A percentile compares a stretch with the other conserved stretches of the same genome.
These are phyloP conservation scores for Vanderwaltozyma tropicalis DNA, from an alignment of 805 yeast genomes.

Conservation along the genomic window DNA sequence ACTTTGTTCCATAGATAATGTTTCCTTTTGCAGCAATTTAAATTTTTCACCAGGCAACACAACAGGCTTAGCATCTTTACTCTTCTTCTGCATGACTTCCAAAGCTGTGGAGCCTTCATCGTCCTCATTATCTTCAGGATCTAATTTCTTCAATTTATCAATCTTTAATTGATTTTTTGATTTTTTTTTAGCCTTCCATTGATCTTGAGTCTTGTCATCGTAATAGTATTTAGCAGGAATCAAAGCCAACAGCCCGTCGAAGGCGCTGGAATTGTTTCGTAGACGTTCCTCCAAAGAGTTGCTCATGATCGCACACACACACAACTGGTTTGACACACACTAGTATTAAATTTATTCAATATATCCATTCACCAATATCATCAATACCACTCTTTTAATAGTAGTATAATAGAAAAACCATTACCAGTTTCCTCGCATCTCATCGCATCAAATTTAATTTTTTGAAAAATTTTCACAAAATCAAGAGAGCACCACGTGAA, in stretches of 20 bases:
- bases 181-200: conserved; percentile 82
- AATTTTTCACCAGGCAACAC: conserved; percentile 30
- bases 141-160: conserved; percentile 61
- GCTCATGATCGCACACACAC: neutral
- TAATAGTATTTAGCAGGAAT: conserved; percentile 92
- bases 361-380: neutral
- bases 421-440: neutral
- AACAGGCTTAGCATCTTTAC: conserved; percentile 40
- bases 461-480: too few relatives aligned
- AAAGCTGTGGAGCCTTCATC: conserved; percentile 47
- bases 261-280: conserved; percentile 69
- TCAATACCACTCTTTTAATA: too few relatives aligned
- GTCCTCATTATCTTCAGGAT: conserved; percentile 43
- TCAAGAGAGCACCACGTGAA: too few relatives aligned
- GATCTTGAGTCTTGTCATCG: conserved; percentile 80
- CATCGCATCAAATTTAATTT: neutral
- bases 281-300: conserved; percentile 65
- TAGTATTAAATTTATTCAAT: neutral
- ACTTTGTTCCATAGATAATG: too few relatives aligned
- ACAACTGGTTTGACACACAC: neutral
- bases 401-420: too few relatives aligned
- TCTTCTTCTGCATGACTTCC: conserved; percentile 47
- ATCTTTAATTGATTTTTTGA: conserved; percentile 50
- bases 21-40: conserved; percentile 10
- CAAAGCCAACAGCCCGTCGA: conserved; percentile 78